Base-by-base conservation (phyloP, 2,329 filamentous ascomycete genomes). In the Rosellinia necatrix region DNA sequence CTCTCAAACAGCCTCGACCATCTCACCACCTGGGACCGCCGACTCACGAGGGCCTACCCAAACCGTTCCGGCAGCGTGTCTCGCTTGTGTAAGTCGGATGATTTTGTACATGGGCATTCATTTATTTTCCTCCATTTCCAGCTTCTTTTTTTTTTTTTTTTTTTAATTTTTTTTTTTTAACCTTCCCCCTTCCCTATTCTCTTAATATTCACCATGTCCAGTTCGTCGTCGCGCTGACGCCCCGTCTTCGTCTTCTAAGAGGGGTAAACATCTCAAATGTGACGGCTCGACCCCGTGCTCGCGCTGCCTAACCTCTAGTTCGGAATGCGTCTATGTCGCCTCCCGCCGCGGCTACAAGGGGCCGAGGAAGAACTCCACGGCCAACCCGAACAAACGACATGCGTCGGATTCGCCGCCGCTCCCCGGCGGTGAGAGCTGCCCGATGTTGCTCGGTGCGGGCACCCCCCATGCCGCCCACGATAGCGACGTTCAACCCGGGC, bases 301-400 rank as follows among this genome's bases (percentile, higher is more conserved):
- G 42, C 84, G 90, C 50, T 92, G 89, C 71, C 74, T 75, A 19
- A 72, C 76, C 47, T 79, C 81, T 43, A 80, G 81, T 53, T 74
- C 79, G 15, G 79, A 86, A 43, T 93, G 90, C 71, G 75, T 85
- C 66, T 92, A 91, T 69, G 83, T 90, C 44, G 85, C 87, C 40
- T 91, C 88, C 34, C 85, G 89, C 38, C 83, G 89, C 58, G 89
- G 89, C 25, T 90, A 89, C 75, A 90, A 89, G 72, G 87, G 87
- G 12, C 83, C 82, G 1, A 77, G 81, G n/a, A 81, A 79, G 67
- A 77, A 74, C 60, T 73, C 75, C 71, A 73, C 64, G 40, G 60
- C 52, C 55, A 81, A 77, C 64, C 74, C 76, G 8, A 78, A 78
- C 67, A 83, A 82, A 68, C 76, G 77, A 15, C 78, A 79, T 65